Base-by-base conservation (phyloP, 371 early-diverging fungal genomes). In the Apophysomyces trapeziformis region DNA sequence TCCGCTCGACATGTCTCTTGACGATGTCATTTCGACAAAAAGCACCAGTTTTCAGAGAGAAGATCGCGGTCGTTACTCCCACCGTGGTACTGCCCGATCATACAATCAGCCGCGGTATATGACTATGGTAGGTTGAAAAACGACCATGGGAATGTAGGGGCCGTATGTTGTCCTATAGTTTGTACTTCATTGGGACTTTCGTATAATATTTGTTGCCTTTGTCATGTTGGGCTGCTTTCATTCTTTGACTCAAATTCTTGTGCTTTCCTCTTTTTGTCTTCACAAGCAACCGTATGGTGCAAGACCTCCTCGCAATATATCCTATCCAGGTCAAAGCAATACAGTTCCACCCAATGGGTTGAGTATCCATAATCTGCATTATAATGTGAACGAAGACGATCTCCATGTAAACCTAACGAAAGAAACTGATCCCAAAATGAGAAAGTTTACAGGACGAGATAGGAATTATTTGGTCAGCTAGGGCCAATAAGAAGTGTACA, bases 301-400 rank as follows among this genome's bases (percentile, higher is more conserved):
- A 11, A 41, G 60, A 43, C 21, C 38, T 58, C 38, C 58, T 38
- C 47, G 26, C 11, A 14, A 66, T 35, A 39, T 26, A n/a, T 26
- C 65, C 60, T 32, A 58, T 9, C 39, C 65, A 36, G 58, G 32
- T 9, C 59, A 58, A 46, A 64, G 56, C 57, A 14, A 11, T 38
- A 57, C 16, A 37, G 47, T 67, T 32, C 45, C 60, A 2, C 72
- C 69, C 7, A 77, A 77, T 64, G 72, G 65, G 32, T 66, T 82
- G 47, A 66, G 74, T 7, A 87, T 89, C 11, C 72, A 84, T 64
- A 89, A 89, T 71, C 60, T 89, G 64, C 85, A 87, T 61, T 87
- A 85, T 65, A 86, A 85, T 65, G 89, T 89, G 8, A 85, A 85
- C 46, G 81, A 87, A 75, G 84, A 85, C 50, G 89, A 89, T 77